Evolutionary conservation across 257 asterid species (phyloP), one percentile per base, ranked within the genome.

Genomic region (Schizonepeta tenuifolia): DNA sequence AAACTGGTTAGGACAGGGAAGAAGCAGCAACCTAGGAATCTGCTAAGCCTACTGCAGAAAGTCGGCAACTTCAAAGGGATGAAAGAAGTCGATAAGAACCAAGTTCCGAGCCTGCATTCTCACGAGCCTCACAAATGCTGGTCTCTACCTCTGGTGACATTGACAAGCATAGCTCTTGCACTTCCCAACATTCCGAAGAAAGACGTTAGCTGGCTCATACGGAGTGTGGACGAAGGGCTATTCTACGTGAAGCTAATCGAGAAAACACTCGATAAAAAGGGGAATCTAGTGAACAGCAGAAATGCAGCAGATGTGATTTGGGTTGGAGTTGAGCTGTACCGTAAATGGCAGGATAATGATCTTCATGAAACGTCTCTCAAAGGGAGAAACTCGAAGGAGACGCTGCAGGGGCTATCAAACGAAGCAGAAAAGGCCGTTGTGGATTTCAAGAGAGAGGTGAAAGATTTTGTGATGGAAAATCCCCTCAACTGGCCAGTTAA

Each of bases 101-200:
- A 79, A 55, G 82, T 80, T 70, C 84, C 79, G 8, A 72, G 75
- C 59, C 84, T 82, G 65, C 79, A 79, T 53, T 75, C 89, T 13
- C 72, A 66, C 38, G 89, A 85, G 58, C 89, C 83, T 59, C 81
- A 80, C n/a, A 75, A 77, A 36, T 86, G 85, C 78, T 88, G 95
- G 91, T 79, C 83, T 72, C 50, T 86, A 67, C 77, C 84, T 40
- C 41, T 86, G 33, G 84, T 84, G 44, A 84, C 84, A 33, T 72
- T 84, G 35, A 77, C 89, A 49, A 82, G 83, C 24, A 79, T 84
- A 5, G 83, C 89, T 1, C 56, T 79, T 54, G 76, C 83, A 38
- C 85, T 84, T 71, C 85, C 89, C 8, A 75, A 77, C 53, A 65
- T 71, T 26, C 78, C 81, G 20, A 72, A 65, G 69, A 36, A 57